Evolutionary conservation across 1,284 basidiomycete species (phyloP).

Genomic region (Grifola frondosa): DNA sequence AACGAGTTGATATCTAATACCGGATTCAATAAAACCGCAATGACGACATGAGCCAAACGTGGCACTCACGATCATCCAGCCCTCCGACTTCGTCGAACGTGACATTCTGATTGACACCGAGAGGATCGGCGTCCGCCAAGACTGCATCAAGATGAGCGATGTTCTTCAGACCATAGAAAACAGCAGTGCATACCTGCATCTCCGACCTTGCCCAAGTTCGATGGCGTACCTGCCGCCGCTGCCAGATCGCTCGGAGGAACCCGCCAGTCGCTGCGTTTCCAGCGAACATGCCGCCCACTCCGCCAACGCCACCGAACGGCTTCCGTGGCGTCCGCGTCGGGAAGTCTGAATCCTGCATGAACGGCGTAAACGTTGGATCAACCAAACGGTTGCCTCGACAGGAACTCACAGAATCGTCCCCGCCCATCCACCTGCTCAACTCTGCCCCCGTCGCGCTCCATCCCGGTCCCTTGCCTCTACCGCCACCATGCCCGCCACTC

Average conservation of each 20-base stretch:
- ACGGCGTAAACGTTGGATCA: no score
- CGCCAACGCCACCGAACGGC: constrained; percentile 46
- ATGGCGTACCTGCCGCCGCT: constrained; percentile 67
- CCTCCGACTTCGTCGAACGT: constrained; percentile 99
- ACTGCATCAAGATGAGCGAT: constrained; percentile 40
- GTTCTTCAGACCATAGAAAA: constrained; percentile 5
- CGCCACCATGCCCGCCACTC: constrained; percentile 35
- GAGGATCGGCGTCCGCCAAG: constrained; percentile 95
- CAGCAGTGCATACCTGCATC: constrained; percentile 58
- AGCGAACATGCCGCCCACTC: constrained; percentile 51
- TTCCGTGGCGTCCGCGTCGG: constrained; percentile 66
- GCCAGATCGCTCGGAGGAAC: constrained; percentile 61
- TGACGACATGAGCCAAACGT: constrained; percentile 1
- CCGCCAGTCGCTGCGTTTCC: constrained; percentile 53
- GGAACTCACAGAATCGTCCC: constrained; percentile 68
- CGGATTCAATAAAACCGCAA: constrained; percentile 1
- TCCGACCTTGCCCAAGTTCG: constrained; percentile 80
- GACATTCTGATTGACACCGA: constrained; percentile 91
- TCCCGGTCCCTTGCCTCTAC: constrained; percentile 51
- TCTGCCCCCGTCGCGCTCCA: constrained; percentile 79
- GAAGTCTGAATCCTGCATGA: constrained; percentile 78
- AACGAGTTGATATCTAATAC: constrained; percentile 93
- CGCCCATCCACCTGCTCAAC: constrained; percentile 73
- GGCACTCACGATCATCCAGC: constrained; percentile 82
- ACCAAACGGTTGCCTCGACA: background rate